Percentiles rank a stretch among this genome's conserved stretches.
Evolutionary conservation across 352 stramenopile genomes (phyloP).

Genomic region (Pythium plurisporium): DNA sequence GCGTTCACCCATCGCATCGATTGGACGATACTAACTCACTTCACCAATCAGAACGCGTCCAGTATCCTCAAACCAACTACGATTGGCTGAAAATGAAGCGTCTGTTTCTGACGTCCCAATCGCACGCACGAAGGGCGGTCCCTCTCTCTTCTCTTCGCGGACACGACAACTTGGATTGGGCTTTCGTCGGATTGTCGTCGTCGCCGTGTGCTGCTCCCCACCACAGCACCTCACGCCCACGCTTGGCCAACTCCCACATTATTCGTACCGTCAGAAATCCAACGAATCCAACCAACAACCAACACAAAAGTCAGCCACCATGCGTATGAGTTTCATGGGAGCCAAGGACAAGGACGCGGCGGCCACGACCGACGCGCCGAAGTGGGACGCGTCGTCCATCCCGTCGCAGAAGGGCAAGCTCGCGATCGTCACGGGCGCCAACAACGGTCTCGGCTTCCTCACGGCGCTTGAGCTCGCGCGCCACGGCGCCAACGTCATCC

Average conservation of each 20-base stretch:
- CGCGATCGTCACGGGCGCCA: slow-evolving; percentile 76
- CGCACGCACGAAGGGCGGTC: too few species aligned
- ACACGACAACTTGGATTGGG: too few species aligned
- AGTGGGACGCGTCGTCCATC: slow-evolving; percentile 12
- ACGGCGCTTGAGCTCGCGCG: slow-evolving; percentile 56
- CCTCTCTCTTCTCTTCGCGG: background rate
- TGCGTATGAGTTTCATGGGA: background rate
- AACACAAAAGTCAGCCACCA: background rate
- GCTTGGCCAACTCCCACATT: background rate
- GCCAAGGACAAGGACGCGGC: background rate
- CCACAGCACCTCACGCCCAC: background rate
- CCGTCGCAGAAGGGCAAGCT: slow-evolving; percentile 36
- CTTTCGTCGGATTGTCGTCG: too few species aligned
- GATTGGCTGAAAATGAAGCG: background rate
- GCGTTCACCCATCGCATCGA: too few species aligned
- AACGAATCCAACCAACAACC: background rate
- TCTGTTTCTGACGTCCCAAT: background rate
- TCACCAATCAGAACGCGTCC: too few species aligned
- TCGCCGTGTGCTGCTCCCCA: background rate
- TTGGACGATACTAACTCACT: too few species aligned
- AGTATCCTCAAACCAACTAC: too few species aligned
- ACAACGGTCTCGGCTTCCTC: slow-evolving; percentile 74
- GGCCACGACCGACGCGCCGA: background rate
- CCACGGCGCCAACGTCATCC: slow-evolving; percentile 51
- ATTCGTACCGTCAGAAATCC: background rate